Base-by-base conservation (phyloP, 2,329 filamentous ascomycete genomes). In the Diaporthe velutina region DNA sequence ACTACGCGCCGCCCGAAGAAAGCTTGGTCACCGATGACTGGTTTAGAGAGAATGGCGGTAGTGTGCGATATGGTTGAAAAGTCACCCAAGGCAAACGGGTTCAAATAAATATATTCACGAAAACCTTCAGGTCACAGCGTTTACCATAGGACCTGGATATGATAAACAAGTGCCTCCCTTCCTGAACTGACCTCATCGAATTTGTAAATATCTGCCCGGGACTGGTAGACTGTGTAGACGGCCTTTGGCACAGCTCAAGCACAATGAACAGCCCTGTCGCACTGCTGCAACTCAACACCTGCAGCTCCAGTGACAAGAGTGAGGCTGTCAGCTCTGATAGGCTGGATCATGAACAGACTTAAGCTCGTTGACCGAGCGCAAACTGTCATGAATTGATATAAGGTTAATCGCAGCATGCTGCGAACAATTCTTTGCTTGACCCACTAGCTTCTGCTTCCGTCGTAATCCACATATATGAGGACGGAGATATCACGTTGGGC, bases 1-100 rank as follows among this genome's bases (percentile, higher is more conserved):
- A 93, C 80, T 94, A 93, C 78, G 92, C 90, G 0, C 86, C 87
- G 0, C 83, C 83, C 0, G 87, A 90, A 70, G 89, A 92, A 78
- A 80, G 84, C 0, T 78, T 89, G 28, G 85, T 83, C 17, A 83
- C 83, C 3, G 92, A 93, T 50, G 92, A 93, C 76, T 95, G 93
- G 93, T 95, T 95, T 80, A 85, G 87, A 66, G 91, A 93, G 72
- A 88, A 86, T 2, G 80, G 83, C 1, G 87, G 84, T 0, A 82
- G 88, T 60, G 92, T 93, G 3, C 83, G 91, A 77, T 93, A 93
- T 81, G 91, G 91, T 0, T 92, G 76, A 79, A 17, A 30, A 15
- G 2, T n/a, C 0, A 4, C 9, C 22, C 1, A 25, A 25, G 22
- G 0, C n/a, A 3, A 25, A 2, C 12, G 10, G 17, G 0, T 40